A percentile compares a stretch with the other conserved stretches of the same genome.
Evolutionary conservation across 805 yeast species (phyloP).

Genomic region (Millerago galiae): DNA sequence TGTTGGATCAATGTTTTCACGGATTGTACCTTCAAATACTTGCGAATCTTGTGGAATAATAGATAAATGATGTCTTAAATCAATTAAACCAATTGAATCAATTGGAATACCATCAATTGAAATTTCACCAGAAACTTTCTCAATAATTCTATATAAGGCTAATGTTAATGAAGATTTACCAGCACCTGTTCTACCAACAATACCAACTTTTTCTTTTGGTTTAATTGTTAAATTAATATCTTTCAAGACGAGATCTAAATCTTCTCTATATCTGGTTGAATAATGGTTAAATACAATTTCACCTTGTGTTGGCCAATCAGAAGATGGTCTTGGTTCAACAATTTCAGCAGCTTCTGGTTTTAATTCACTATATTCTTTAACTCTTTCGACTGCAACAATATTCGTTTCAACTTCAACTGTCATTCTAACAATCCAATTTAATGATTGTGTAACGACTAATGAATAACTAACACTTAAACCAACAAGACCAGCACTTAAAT

Average conservation of each 20-base stretch:
- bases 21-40: constrained; percentile 77
- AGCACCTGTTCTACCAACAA: constrained; percentile 96
- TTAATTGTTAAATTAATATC: constrained; percentile 56
- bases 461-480: constrained; percentile 95
- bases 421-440: constrained; percentile 98
- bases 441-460: constrained; percentile 82
- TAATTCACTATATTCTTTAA: constrained; percentile 78
- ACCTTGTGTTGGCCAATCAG: constrained; percentile 71
- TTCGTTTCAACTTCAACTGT: constrained; percentile 97
- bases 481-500: constrained; percentile 80
- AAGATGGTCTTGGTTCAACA: constrained; percentile 61
- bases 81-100: constrained; percentile 62
- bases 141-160: constrained; percentile 81
- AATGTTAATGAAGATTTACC: constrained; percentile 85
- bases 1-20: constrained; percentile 86
- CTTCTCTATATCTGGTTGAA: constrained; percentile 79
- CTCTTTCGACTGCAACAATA: constrained; percentile 94
- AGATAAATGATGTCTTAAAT: constrained; percentile 68
- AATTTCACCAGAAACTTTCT: constrained; percentile 64
- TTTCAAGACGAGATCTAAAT: constrained; percentile 72
- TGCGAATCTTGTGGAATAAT: constrained; percentile 95
- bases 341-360: constrained; percentile 79
- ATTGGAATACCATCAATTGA: constrained; percentile 67
- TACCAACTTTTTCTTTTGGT: constrained; percentile 82
- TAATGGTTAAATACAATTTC: constrained; percentile 61